phyloP scores from a whole-genome alignment of 345 rosid species.

The Noccaea bulbosa region DNA sequence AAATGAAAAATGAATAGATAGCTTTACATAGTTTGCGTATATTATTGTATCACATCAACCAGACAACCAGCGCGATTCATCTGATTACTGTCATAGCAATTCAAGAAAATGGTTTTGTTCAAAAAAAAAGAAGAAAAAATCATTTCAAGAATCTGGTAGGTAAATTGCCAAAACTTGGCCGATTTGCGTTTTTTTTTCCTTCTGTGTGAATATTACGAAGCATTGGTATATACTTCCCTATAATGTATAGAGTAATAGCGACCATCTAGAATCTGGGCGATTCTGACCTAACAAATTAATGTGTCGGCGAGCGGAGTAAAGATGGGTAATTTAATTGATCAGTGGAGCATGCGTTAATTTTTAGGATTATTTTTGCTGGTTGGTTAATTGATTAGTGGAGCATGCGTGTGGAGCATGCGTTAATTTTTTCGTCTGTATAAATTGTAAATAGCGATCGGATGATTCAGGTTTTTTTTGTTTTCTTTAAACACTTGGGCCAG shows the following conservation, averaged over 20 bases:
- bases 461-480: neutral
- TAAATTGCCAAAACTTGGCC: neutral
- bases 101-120: neutral
- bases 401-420: conserved; percentile 29
- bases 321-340: conserved; percentile 8
- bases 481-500: neutral
- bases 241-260: neutral
- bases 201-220: neutral
- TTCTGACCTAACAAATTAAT: conserved; percentile 27
- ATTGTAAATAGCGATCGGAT: neutral
- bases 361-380: too few species aligned
- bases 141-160: neutral
- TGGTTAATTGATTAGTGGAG: conserved; percentile 13
- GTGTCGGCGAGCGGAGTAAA: conserved; percentile 25
- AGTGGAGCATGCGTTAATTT: conserved; percentile 23
- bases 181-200: neutral
- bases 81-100: neutral
- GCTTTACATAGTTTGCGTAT: neutral
- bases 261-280: conserved; percentile 24
- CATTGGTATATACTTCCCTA: neutral
- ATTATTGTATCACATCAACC: neutral
- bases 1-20: neutral
- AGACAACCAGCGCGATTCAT: neutral
- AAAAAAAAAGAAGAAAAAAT: too few species aligned
- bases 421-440: neutral